Conservation (phyloP, 2,329 filamentous ascomycete species). For the Cercospora zeae-maydis region DNA sequence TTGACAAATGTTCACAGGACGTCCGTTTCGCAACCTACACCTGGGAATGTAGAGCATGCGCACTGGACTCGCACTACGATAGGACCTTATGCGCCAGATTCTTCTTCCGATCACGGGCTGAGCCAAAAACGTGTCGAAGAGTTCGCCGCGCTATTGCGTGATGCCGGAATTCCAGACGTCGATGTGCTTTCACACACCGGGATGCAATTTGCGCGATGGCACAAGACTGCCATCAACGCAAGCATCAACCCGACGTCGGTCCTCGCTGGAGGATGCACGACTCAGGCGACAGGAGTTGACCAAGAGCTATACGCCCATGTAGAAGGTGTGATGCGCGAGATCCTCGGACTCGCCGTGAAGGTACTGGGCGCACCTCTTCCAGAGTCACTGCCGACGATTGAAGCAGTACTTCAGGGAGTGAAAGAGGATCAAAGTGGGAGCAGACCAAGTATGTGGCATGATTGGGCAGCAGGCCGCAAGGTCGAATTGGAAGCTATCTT, state of each 20-base stretch:
- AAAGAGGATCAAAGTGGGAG: constrained; percentile 60
- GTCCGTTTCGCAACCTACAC: constrained; percentile 61
- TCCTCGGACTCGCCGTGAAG: constrained; percentile 59
- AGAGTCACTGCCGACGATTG: constrained; percentile 57
- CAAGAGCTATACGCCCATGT: constrained; percentile 60
- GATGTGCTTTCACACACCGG: constrained; percentile 61
- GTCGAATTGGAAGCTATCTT: constrained; percentile 70
- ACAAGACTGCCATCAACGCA: constrained; percentile 73
- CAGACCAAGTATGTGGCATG: constrained; percentile 62
- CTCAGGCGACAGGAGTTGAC: constrained; percentile 62
- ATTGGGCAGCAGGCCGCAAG: constrained; percentile 63
- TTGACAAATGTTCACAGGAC: constrained; percentile 44
- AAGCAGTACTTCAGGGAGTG: constrained; percentile 60
- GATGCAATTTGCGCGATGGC: constrained; percentile 68
- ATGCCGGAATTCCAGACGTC: constrained; percentile 63
- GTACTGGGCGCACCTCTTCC: constrained; percentile 60
- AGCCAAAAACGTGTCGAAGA: constrained; percentile 41
- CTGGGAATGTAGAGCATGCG: constrained; percentile 65
- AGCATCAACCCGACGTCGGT: constrained; percentile 70
- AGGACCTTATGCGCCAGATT: constrained; percentile 58
- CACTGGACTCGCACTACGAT: constrained; percentile 69
- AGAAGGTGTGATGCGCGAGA: constrained; percentile 65
- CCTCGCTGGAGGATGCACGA: constrained; percentile 60
- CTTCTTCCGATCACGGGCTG: constrained; percentile 16
- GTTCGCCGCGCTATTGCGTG: constrained; percentile 53